Conservation (phyloP, 108 stramenopile species). For the Aurantiochytrium sp. region DNA sequence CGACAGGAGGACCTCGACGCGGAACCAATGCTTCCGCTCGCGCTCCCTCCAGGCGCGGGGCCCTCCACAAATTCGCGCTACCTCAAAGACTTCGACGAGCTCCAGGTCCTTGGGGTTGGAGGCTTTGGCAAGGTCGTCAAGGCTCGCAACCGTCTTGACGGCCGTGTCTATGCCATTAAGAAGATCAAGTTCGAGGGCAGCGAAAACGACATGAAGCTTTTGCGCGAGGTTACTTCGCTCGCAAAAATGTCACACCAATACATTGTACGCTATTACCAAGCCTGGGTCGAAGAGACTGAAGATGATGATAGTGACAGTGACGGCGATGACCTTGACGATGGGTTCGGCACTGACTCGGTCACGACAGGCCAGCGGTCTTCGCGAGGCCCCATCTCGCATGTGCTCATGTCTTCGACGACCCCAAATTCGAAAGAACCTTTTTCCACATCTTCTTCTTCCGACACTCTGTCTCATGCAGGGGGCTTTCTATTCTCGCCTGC, state of each 20-base stretch:
- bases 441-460: too few relatives aligned
- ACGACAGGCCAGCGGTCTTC: too few relatives aligned
- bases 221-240: conserved; percentile 88
- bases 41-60: neutral
- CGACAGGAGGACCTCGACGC: neutral
- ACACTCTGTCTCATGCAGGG: neutral
- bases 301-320: too few relatives aligned
- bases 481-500: neutral
- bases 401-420: too few relatives aligned
- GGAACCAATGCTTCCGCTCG: neutral
- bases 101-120: conserved; percentile 54
- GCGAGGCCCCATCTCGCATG: too few relatives aligned
- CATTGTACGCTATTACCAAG: conserved; percentile 91
- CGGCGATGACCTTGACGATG: too few relatives aligned
- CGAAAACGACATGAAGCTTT: conserved; percentile 63
- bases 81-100: conserved; percentile 67
- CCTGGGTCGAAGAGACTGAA: conserved; percentile 79
- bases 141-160: conserved; percentile 67
- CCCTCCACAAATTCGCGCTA: conserved; percentile 42
- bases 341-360: too few relatives aligned
- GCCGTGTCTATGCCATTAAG: conserved; percentile 85
- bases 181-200: conserved; percentile 62
- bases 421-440: too few relatives aligned
- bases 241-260: conserved; percentile 81
- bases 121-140: conserved; percentile 81